Conservation (phyloP, 148 eudicot species). For the Limonium bicolor region DNA sequence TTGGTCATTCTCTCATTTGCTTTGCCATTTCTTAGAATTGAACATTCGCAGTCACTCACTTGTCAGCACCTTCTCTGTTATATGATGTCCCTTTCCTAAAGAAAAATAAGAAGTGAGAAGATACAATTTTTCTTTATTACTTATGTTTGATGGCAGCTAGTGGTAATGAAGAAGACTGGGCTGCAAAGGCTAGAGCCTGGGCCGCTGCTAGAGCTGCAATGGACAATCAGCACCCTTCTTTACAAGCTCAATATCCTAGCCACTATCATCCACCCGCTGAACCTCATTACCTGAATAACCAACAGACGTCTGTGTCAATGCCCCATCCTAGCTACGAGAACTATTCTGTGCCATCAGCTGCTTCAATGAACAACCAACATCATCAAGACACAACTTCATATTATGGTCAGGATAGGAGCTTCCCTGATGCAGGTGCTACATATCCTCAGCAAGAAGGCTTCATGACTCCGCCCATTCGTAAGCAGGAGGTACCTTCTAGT, state of each 20-base stretch:
- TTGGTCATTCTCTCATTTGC: too few relatives aligned
- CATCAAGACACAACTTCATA: slow-evolving; percentile 40
- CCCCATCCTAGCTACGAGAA: slow-evolving; percentile 49
- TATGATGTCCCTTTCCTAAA: background rate
- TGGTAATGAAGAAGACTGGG: slow-evolving; percentile 93
- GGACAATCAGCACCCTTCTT: slow-evolving; percentile 45
- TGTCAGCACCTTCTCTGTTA: background rate
- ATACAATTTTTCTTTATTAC: slow-evolving; percentile 3
- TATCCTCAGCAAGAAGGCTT: slow-evolving; percentile 40
- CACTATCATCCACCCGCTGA: slow-evolving; percentile 41
- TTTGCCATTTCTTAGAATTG: too few relatives aligned
- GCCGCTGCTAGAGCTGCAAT: slow-evolving; percentile 60
- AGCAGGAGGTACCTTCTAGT: slow-evolving; percentile 99
- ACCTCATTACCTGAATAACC: slow-evolving; percentile 32
- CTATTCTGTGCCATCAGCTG: slow-evolving; percentile 32
- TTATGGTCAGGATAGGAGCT: slow-evolving; percentile 40
- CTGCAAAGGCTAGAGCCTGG: slow-evolving; percentile 92
- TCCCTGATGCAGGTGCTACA: slow-evolving; percentile 27
- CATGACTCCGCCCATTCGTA: slow-evolving; percentile 48
- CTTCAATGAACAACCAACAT: slow-evolving; percentile 28
- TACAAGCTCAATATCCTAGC: slow-evolving; percentile 42
- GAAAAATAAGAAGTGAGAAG: background rate
- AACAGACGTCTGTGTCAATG: slow-evolving; percentile 25
- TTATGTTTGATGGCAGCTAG: slow-evolving; percentile 22
- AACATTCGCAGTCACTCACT: background rate